Evolutionary conservation across 257 asterid species (phyloP), one percentile per base, ranked within the genome.

Genomic region (Nicotiana paniculata): DNA sequence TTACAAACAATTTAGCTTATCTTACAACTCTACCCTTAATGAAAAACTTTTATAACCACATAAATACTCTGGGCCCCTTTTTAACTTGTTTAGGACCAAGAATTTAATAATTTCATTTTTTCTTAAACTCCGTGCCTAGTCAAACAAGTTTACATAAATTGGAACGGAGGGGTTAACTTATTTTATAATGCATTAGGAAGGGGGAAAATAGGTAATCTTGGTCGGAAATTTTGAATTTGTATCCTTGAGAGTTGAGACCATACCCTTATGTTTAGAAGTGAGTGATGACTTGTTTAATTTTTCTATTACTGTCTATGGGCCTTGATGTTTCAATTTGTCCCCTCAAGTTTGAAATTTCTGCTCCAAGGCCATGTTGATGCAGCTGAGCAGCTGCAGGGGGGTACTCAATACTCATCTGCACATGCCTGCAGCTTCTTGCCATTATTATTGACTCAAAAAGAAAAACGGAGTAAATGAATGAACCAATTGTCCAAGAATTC

Each of bases 361-460:
- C 2, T 48, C 4, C 35, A 26, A 48, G 62, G 63, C 16, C 79
- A 24, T 13, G 63, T 74, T 51, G 26, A 48, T 75, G 63, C 37
- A 48, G 43, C 78, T 70, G 77, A 70, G 58, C 77, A 43, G 77
- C 62, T 72, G 79, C 79, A 74, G 6, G 62, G 18, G 62, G 30
- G 24, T n/a, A n/a, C n/a, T n/a, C n/a, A n/a, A 0, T 74, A 74
- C 79, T 74, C 79, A 48, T 48, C 63, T 51, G 80, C 64, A 75
- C 80, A 75, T 51, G 64, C 63, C 80, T 48, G 46, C 79, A 51
- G 46, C 28, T 51, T 51, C 26, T 75, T 48, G 63, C 79, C 78
- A 43, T 46, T 46, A 46, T 12, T 10, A 43, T 21, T 21, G 37
- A 21, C 21, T 70, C n/a, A 28, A 30, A n/a, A 64, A 3, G 10